A percentile compares a stretch with the other conserved stretches of the same genome.
Conservation (phyloP, 257 asterid genomes). For the Leptodermis oblonga region DNA sequence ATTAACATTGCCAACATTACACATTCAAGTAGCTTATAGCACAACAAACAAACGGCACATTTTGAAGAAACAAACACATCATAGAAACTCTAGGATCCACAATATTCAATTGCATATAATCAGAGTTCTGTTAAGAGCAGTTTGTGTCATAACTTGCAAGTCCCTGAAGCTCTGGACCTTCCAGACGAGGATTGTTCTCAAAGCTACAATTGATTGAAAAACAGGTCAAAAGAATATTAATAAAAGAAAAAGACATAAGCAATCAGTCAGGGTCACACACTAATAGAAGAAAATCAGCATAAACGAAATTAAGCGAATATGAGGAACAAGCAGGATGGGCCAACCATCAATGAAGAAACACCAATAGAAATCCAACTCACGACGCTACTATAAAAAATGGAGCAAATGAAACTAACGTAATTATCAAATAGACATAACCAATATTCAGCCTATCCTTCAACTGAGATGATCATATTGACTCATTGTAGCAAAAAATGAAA, state of each 20-base stretch:
- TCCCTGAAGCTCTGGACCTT: constrained; percentile 91
- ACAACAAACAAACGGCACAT: background rate
- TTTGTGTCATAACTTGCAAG: constrained; percentile 83
- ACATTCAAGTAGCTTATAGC: constrained; percentile 1
- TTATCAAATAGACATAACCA: background rate
- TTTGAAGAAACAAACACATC: background rate
- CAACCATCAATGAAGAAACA: background rate
- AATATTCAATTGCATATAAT: background rate
- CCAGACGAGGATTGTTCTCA: constrained; percentile 75
- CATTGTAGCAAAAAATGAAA: background rate
- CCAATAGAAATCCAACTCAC: background rate
- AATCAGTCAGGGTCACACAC: background rate
- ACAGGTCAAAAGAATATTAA: background rate
- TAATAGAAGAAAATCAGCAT: background rate
- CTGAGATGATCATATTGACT: background rate
- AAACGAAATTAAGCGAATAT: background rate
- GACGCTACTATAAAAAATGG: background rate
- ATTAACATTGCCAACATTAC: constrained; percentile 1
- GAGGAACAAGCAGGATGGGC: background rate
- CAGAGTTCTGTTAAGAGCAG: constrained; percentile 41
- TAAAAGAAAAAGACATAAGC: background rate
- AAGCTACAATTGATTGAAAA: constrained; percentile 43
- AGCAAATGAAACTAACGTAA: background rate
- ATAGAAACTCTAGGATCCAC: background rate
- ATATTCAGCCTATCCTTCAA: background rate